Percentiles rank a stretch among this genome's conserved stretches.
phyloP scores from a whole-genome alignment of 768 basidiomycete genomes.

The Paxillus rubicundulus region DNA sequence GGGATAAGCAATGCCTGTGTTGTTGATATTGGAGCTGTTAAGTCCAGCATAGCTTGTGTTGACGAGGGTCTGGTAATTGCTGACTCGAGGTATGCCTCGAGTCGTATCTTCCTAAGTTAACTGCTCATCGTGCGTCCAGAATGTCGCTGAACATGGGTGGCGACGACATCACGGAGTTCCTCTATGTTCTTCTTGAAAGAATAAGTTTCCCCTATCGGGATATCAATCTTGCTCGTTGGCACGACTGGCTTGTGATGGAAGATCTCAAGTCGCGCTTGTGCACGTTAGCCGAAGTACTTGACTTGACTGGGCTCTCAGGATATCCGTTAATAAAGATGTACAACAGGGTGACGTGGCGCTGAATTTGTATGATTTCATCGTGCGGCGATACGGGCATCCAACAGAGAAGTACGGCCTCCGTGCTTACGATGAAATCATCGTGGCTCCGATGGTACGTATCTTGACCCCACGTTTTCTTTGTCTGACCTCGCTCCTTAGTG shows the following conservation, averaged over 20 bases:
- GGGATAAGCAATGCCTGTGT: conserved; percentile 95
- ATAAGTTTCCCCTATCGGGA: conserved; percentile 89
- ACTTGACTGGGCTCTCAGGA: conserved; percentile 2
- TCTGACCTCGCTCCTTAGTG: conserved; percentile 48
- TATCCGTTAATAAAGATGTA: conserved; percentile 5
- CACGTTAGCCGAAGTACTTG: conserved; percentile 80
- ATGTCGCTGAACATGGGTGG: conserved; percentile 87
- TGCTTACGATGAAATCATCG: conserved; percentile 92
- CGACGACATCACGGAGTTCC: conserved; percentile 91
- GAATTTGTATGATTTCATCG: conserved; percentile 87
- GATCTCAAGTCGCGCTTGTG: conserved; percentile 84
- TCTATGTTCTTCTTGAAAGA: conserved; percentile 72
- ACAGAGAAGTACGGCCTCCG: conserved; percentile 88
- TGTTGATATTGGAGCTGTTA: conserved; percentile 87
- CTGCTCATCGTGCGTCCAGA: conserved; percentile 35
- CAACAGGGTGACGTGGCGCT: conserved; percentile 81
- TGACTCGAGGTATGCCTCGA: conserved; percentile 70
- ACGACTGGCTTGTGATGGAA: conserved; percentile 92
- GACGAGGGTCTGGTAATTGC: conserved; percentile 88
- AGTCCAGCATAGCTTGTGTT: conserved; percentile 85
- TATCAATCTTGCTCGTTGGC: conserved; percentile 67
- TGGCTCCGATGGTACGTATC: conserved; percentile 83
- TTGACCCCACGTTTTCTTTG: neutral
- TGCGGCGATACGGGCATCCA: conserved; percentile 68
- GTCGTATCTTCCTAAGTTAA: neutral